Base-by-base conservation (phyloP, 2,329 filamentous ascomycete genomes). In the Dissoconium aciculare region DNA sequence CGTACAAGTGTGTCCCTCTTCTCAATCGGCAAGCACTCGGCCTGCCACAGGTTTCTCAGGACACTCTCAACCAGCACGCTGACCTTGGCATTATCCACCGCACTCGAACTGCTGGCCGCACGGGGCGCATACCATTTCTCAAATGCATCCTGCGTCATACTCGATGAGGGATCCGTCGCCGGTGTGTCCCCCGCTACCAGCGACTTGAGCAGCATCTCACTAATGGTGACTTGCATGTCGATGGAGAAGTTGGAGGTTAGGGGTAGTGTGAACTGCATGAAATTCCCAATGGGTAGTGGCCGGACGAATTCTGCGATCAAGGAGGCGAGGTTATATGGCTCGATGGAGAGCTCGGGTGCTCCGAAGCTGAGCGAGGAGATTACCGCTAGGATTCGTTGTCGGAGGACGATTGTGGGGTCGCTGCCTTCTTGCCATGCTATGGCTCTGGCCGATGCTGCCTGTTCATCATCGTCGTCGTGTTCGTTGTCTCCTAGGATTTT, bases 11-110 rank as follows among this genome's bases (percentile, higher is more conserved):
- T n/a, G n/a, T n/a, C n/a, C n/a, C n/a, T n/a, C n/a, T n/a, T n/a
- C n/a, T n/a, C n/a, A n/a, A n/a, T n/a, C n/a, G n/a, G n/a, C 19
- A 23, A 8, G 19, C 19, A 25, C 2, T 52, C 49, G 17, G 45
- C 32, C 17, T 37, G 36, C 46, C 45, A 56, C 15, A 73, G 52
- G 5, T 74, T 55, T 27, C 73, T 63, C 16, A 81, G 46, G 29
- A 82, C 53, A 2, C 63, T 63, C 54, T 87, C 81, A 0, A 83
- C 57, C 16, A 79, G 52, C 6, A 85, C 54, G 2, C 75, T 74
- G 21, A 85, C 62, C 50, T 78, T 79, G 15, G 75, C 74, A 43
- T 89, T 85, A 39, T 83, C 78, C 12, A 70, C 65, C 1, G 67
- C 53, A 5, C 62, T 64, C 10, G 66, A 59, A 0, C 66, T 71